These are phyloP conservation scores for Kuraishia floccosa DNA, from an alignment of 805 yeast species.

Conservation along the genomic window DNA sequence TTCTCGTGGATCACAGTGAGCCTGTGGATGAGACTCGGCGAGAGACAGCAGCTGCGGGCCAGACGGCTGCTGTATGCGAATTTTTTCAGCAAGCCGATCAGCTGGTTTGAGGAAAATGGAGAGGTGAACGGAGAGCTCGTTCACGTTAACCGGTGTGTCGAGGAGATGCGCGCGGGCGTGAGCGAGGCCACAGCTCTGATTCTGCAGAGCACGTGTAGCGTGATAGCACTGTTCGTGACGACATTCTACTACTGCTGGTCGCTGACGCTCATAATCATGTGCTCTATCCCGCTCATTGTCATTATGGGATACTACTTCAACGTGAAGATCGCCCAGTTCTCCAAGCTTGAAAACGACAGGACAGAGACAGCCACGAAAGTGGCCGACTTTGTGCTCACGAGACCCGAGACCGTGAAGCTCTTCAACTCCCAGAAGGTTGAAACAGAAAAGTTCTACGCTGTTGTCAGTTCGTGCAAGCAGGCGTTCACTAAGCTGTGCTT, in stretches of 20 bases:
- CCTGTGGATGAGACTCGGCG: slow-evolving; percentile 64
- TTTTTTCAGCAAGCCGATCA: slow-evolving; percentile 31
- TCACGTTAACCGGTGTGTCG: slow-evolving; percentile 61
- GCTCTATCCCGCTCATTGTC: slow-evolving; percentile 60
- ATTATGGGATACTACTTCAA: slow-evolving; percentile 39
- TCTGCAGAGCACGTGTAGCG: slow-evolving; percentile 39
- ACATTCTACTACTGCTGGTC: slow-evolving; percentile 80
- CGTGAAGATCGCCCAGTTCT: slow-evolving; percentile 31
- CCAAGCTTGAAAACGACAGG: slow-evolving; percentile 43
- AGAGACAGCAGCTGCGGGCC: slow-evolving; percentile 49
- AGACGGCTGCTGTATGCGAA: slow-evolving; percentile 32
- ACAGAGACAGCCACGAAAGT: slow-evolving; percentile 47
- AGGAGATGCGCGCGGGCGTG: slow-evolving; percentile 57
- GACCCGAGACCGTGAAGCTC: slow-evolving; percentile 49
- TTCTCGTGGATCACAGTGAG: slow-evolving; percentile 43
- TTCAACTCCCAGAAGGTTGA: slow-evolving; percentile 51
- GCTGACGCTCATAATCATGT: slow-evolving; percentile 66
- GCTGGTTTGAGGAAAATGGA: slow-evolving; percentile 53
- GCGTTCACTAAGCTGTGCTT: slow-evolving; percentile 33
- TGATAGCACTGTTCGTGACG: slow-evolving; percentile 42
- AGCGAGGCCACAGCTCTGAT: slow-evolving; percentile 56
- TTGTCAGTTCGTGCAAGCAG: slow-evolving; percentile 17
- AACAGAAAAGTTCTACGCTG: slow-evolving; percentile 22
- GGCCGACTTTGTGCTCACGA: slow-evolving; percentile 59
- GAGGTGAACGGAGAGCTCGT: slow-evolving; percentile 53